A percentile compares a stretch with the other conserved stretches of the same genome.
These are phyloP conservation scores for Urochloa ruziziensis DNA, from an alignment of 176 grass and related monocot genomes.

Conservation along the genomic window DNA sequence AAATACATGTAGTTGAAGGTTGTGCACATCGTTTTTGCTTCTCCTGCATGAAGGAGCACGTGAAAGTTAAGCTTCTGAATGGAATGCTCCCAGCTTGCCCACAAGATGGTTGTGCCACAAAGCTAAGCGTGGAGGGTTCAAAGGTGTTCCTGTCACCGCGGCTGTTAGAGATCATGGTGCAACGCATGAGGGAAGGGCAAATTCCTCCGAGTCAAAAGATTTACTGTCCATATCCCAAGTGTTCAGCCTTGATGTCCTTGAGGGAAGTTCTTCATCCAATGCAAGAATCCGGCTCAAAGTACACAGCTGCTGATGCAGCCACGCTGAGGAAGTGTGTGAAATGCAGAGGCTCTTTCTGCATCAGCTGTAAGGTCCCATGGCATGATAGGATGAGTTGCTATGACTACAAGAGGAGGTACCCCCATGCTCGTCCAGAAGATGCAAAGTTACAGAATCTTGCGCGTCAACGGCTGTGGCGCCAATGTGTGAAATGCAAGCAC, in stretches of 20 bases:
- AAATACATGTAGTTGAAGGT: conserved; percentile 57
- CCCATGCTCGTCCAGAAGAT: conserved; percentile 52
- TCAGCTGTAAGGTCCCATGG: conserved; percentile 83
- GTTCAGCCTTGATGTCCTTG: conserved; percentile 75
- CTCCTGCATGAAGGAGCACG: conserved; percentile 80
- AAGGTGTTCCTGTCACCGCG: conserved; percentile 49
- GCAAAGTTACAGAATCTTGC: conserved; percentile 65
- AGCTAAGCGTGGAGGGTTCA: conserved; percentile 52
- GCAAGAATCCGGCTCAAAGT: conserved; percentile 51
- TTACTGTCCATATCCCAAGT: conserved; percentile 80
- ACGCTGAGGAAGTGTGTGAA: conserved; percentile 63
- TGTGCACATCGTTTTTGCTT: conserved; percentile 74
- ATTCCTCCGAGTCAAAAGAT: conserved; percentile 63
- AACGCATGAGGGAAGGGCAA: conserved; percentile 59
- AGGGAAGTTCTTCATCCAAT: conserved; percentile 36
- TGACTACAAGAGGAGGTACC: conserved; percentile 51
- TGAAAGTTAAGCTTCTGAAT: conserved; percentile 63
- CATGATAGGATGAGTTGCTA: conserved; percentile 58
- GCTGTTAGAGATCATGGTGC: conserved; percentile 60
- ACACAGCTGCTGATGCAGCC: conserved; percentile 28
- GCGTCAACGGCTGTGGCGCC: conserved; percentile 55
- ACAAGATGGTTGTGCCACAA: conserved; percentile 61
- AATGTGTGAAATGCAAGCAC: conserved; percentile 74
- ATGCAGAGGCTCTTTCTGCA: conserved; percentile 65
- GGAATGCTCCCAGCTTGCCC: conserved; percentile 65